These are phyloP conservation scores for Apiospora saccharicola DNA, from an alignment of 2,329 filamentous ascomycete genomes.

Conservation along the genomic window DNA sequence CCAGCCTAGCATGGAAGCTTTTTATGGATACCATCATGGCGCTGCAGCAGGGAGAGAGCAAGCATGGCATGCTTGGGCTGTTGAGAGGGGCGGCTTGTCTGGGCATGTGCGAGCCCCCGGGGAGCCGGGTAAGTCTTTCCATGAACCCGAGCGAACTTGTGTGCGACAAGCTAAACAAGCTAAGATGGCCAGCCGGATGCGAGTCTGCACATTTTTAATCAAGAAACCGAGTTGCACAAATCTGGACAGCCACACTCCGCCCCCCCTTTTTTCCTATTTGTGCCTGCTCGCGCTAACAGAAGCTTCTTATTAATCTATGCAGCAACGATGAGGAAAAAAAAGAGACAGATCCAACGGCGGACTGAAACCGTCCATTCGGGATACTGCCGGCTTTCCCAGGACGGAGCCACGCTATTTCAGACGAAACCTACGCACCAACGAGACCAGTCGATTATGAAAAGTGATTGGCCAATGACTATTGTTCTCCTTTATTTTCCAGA, in stretches of 20 bases:
- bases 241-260: slow-evolving; percentile 6
- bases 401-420: slow-evolving; percentile 22
- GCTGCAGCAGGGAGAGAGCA: slow-evolving; percentile 7
- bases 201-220: slow-evolving; percentile 16
- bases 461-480: slow-evolving; percentile 11
- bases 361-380: slow-evolving; percentile 22
- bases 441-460: slow-evolving; percentile 10
- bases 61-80: not conserved
- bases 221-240: slow-evolving; percentile 12
- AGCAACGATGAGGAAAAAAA: not conserved
- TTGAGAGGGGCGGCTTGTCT: slow-evolving; percentile 14
- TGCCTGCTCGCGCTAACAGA: not conserved
- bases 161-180: slow-evolving; percentile 6
- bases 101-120: slow-evolving; percentile 17
- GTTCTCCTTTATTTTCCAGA: slow-evolving; percentile 24
- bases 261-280: not conserved
- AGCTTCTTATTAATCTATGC: slow-evolving; percentile 13
- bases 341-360: slow-evolving; percentile 19
- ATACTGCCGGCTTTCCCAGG: slow-evolving; percentile 20
- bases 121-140: slow-evolving; percentile 23
- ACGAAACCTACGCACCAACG: slow-evolving; percentile 24
- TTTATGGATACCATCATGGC: slow-evolving; percentile 14
- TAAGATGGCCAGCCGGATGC: not conserved
- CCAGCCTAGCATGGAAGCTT: slow-evolving; percentile 21
- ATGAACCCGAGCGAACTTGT: slow-evolving; percentile 16